A percentile compares a stretch with the other conserved stretches of the same genome.
These are phyloP conservation scores for Fonsecaea pedrosoi DNA, from an alignment of 2,329 filamentous ascomycete species.

Conservation along the genomic window DNA sequence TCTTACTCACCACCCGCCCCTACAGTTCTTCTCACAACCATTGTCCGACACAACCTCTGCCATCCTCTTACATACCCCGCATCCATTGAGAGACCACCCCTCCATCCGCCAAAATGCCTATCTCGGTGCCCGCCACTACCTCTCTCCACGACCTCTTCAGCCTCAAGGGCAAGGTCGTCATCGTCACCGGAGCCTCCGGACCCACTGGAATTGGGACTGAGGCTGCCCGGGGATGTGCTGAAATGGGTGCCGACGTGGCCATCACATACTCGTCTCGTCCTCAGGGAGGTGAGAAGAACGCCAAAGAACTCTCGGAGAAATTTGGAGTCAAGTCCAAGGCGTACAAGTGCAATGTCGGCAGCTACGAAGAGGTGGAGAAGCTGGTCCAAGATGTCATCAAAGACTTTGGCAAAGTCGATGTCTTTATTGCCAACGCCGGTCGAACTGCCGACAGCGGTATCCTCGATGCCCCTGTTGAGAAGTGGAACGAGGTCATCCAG, in stretches of 20 bases:
- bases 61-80: slow-evolving; percentile 9
- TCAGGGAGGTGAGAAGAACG: slow-evolving; percentile 70
- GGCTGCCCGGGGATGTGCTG: slow-evolving; percentile 68
- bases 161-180: slow-evolving; percentile 56
- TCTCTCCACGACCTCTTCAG: slow-evolving; percentile 53
- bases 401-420: slow-evolving; percentile 74
- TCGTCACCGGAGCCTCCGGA: slow-evolving; percentile 60
- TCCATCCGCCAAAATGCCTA: slow-evolving; percentile 37
- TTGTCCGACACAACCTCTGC: background rate
- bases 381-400: slow-evolving; percentile 65
- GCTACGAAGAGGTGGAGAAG: slow-evolving; percentile 63
- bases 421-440: slow-evolving; percentile 73
- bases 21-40: background rate
- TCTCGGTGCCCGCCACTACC: slow-evolving; percentile 35
- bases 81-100: slow-evolving; percentile 13
- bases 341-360: slow-evolving; percentile 69
- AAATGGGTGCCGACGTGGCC: slow-evolving; percentile 69
- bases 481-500: slow-evolving; percentile 78
- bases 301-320: slow-evolving; percentile 63
- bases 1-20: background rate
- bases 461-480: slow-evolving; percentile 72
- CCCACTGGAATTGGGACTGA: slow-evolving; percentile 68
- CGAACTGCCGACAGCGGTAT: slow-evolving; percentile 72
- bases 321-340: slow-evolving; percentile 71
- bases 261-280: slow-evolving; percentile 71